Evolutionary conservation across 768 basidiomycete genomes (phyloP), one percentile per base, ranked within the genome.

Genomic region (Pleurotus ostreatus): DNA sequence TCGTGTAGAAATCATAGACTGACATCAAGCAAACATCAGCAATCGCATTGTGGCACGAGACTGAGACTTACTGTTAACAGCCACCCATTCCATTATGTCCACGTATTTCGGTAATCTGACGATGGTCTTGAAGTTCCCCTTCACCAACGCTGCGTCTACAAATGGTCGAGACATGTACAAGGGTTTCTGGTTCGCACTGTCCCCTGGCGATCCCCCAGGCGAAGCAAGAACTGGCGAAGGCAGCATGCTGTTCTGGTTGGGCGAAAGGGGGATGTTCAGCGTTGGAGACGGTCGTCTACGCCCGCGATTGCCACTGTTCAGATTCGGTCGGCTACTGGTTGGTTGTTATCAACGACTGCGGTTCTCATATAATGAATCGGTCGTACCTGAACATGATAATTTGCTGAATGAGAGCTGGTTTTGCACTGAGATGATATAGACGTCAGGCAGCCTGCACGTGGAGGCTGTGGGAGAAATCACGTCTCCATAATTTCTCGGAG

Each of bases 1-100:
- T 98, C 67, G 89, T 91, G 70, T 96, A 98, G 71, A 98, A 97
- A 72, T 98, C 96, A 64, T 90, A 96, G 46, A 98, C 96, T 98
- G 56, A 18, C 16, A n/a, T 0, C 46, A 5, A 15, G 20, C 23
- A 2, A 15, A 20, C 1, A 6, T 47, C 16, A 22, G 46, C n/a
- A 34, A 34, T 5, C 18, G 18, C 39, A 0, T 20, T 0, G 30
- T 34, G 30, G 2, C 30, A 34, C 8, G 30, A 9, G 0, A 11
- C 8, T 34, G 57, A 25, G 15, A 80, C 87, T 67, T 63, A 96
- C 94, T 83, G 65, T 96, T 96, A 43, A 94, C 89, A 9, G 94
- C 94, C 25, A 96, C 94, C 94, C 94, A 97, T 68, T 97, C 94
- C 81, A 93, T 95, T 57, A 92, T 86, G 67, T 96, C 93, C 25